Base-by-base conservation (phyloP, 352 stramenopile genomes). In the Thraustochytrium striatum region DNA sequence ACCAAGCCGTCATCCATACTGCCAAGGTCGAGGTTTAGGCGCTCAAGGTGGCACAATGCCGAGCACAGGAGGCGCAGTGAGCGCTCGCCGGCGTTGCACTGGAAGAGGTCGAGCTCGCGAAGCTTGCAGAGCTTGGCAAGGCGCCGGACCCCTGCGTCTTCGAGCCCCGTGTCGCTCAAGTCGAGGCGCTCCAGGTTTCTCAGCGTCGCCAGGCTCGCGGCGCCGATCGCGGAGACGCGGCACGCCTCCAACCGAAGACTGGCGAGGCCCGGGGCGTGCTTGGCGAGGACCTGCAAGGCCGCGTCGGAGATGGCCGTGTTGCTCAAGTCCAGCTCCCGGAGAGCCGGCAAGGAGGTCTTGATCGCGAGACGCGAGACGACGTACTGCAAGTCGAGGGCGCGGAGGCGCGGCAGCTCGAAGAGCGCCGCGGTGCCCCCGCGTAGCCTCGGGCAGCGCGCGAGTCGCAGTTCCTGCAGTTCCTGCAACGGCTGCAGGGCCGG, bases 1-100 rank as follows among this genome's bases (percentile, higher is more conserved):
- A 79, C 35, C 11, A 21, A 69, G 69, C 32, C 28, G n/a, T 50
- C 52, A 25, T 30, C 43, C 11, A 79, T 52, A 16, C 72, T 52
- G 28, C 35, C 69, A 2, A 50, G 38, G 50, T 79, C 69, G 19
- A 79, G 43, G 36, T 79, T 79, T 13, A 79, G 69, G 13, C 52
- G 50, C 50, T 79, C 69, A 8, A 79, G 50, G 25, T 50, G 57
- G 69, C 28, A 69, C 9, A 79, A 50, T 9, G 35, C 11, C 13
- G 39, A 33, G 0, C n/a, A 1, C 0, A 79, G 25, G 3, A 62
- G 13, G 16, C 52, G 32, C 43, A 69, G n/a, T 16, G n/a, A 25
- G 3, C 50, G n/a, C 7, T 55, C 44, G 25, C 32, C 16, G 25
- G 72, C 52, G 16, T 30, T 33, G 58, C 35, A 72, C 35, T 79